Evolutionary conservation across 1,284 basidiomycete species (phyloP).

Genomic region (Marasmius oreades): DNA sequence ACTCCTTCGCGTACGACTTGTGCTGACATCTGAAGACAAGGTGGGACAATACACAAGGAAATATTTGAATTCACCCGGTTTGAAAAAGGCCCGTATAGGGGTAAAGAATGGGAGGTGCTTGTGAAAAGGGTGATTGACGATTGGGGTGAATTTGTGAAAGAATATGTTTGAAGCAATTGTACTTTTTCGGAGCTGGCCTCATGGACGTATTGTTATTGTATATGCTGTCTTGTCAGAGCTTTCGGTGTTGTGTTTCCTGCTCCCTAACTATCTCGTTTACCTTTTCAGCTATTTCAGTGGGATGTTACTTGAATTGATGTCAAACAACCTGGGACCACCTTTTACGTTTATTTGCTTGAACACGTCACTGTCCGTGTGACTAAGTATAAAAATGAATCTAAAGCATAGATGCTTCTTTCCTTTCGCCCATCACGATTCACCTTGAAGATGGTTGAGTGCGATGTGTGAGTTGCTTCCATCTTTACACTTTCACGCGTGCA

Average conservation of each 20-base stretch:
- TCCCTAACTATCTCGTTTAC: too few relatives aligned
- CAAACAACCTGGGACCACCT: too few relatives aligned
- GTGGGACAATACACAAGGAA: conserved; percentile 63
- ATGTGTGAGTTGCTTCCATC: conserved; percentile 11
- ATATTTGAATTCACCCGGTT: conserved; percentile 68
- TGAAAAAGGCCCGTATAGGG: conserved; percentile 45
- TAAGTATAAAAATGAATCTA: too few relatives aligned
- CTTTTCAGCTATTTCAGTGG: too few relatives aligned
- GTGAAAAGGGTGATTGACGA: conserved; percentile 72
- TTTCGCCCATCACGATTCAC: not conserved
- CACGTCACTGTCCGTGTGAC: too few relatives aligned
- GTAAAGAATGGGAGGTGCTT: conserved; percentile 68
- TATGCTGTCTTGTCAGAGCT: not conserved
- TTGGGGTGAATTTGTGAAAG: conserved; percentile 64
- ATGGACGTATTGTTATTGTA: not conserved
- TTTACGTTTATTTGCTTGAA: too few relatives aligned
- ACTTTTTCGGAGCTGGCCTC: not conserved
- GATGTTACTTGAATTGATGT: too few relatives aligned
- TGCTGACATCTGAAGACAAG: conserved; percentile 26
- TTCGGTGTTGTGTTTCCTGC: not conserved
- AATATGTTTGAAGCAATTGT: conserved; percentile 8
- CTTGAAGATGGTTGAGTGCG: not conserved
- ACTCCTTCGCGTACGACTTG: not conserved
- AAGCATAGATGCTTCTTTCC: not conserved
- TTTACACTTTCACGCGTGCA: conserved; percentile 5